A percentile compares a stretch with the other conserved stretches of the same genome.
These are phyloP conservation scores for Trematosphaeria pertusa DNA, from an alignment of 2,329 filamentous ascomycete genomes.

Conservation along the genomic window DNA sequence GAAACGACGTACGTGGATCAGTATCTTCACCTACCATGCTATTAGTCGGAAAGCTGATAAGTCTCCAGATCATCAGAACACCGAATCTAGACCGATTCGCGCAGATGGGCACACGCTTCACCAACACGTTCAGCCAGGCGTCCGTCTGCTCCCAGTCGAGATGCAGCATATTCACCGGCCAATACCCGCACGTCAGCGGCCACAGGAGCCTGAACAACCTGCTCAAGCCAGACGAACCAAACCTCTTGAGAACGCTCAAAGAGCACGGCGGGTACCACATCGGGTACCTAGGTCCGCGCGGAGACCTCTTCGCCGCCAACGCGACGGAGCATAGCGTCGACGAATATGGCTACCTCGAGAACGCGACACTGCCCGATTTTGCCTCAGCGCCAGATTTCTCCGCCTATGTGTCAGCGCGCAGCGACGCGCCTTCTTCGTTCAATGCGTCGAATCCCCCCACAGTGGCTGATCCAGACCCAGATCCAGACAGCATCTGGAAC, in stretches of 20 bases:
- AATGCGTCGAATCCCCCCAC: not conserved
- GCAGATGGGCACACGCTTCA: conserved; percentile 49
- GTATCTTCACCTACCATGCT: too few relatives aligned
- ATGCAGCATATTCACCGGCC: conserved; percentile 57
- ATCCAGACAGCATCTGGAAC: conserved; percentile 48
- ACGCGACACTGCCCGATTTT: conserved; percentile 4
- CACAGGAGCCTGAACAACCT: conserved; percentile 57
- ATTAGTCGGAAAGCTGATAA: too few relatives aligned
- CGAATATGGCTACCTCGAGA: conserved; percentile 56
- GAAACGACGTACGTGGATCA: conserved; percentile 8
- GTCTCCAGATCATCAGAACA: conserved; percentile 37
- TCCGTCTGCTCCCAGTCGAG: conserved; percentile 57
- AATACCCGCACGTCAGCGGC: conserved; percentile 56
- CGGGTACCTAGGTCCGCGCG: conserved; percentile 53
- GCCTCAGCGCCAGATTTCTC: not conserved
- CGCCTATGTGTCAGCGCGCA: not conserved
- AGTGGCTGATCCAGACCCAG: conserved; percentile 10
- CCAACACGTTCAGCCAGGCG: conserved; percentile 56
- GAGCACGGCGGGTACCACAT: conserved; percentile 55
- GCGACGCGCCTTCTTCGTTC: not conserved
- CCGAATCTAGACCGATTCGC: conserved; percentile 55
- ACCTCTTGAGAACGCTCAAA: conserved; percentile 54
- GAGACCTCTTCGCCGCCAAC: conserved; percentile 52
- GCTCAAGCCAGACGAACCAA: conserved; percentile 59
- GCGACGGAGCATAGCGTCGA: conserved; percentile 55